Evolutionary conservation across 176 grass and related monocot species (phyloP), one percentile per base, ranked within the genome.

Genomic region (Olyra latifolia): DNA sequence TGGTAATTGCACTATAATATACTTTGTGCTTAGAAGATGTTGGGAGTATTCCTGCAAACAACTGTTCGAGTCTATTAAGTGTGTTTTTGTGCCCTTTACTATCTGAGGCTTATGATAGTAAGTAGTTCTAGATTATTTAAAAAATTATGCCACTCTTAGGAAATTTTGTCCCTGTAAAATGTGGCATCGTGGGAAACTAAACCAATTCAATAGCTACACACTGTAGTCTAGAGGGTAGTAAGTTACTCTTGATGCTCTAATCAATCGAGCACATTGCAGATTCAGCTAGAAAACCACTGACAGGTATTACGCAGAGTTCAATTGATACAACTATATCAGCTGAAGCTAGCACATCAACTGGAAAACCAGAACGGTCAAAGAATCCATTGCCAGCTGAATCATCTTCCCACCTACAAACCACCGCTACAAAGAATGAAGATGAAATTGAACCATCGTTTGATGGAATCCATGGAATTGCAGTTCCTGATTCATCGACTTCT

Each of bases 221-320:
- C 9, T 58, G 25, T 30, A 45, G 10, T 32, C 16, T 74, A 3
- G 53, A 83, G 10, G 45, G 22, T 54, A 53, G 57, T 29, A 64
- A 42, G 44, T 27, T 44, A 15, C 38, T 44, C 47, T n/a, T 56
- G 17, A 64, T 72, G 6, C 47, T 11, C 66, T 84, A 15, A 80
- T 54, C 60, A 80, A 75, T 71, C 60, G 54, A 69, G 28, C 19
- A 75, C n/a, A n/a, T 54, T 80, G 22, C 81, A 88, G 81, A 53
- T 80, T 6, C 75, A 46, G 11, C 29, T 19, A 74, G 79, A 43
- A n/a, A 54, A 5, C 81, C 81, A 39, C 20, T 80, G 17, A n/a
- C 84, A 62, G 50, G 32, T 43, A 67, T 1, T 41, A 14, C 23
- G 57, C 67, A 41, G 41, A 74, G 19, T 25, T 50, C 62, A 4